A percentile compares a stretch with the other conserved stretches of the same genome.
phyloP scores from a whole-genome alignment of 495 filamentous ascomycete genomes.

The Aspergillus bridgeri region DNA sequence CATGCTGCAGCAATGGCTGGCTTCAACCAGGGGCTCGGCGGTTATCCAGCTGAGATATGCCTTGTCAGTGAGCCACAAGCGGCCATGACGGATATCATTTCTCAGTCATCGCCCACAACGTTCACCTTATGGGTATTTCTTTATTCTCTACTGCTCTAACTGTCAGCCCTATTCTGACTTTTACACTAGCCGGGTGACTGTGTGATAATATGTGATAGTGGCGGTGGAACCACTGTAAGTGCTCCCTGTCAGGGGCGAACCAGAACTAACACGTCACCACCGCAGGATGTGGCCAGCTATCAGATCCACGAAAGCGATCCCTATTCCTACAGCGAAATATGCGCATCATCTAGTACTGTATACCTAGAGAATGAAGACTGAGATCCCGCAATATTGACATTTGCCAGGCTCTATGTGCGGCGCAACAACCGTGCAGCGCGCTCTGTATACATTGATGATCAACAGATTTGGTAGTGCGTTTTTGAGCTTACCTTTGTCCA shows the following conservation, averaged over 20 bases:
- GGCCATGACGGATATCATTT: not conserved
- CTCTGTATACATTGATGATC: not conserved
- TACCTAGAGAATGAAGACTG: not conserved
- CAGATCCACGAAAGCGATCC: not conserved
- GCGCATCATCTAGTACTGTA: not conserved
- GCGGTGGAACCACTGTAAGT: not conserved
- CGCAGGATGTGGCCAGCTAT: not conserved
- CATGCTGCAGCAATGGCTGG: not conserved
- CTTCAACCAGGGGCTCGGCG: not conserved
- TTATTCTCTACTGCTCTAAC: not conserved
- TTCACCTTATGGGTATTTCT: not conserved
- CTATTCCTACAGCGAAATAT: not conserved
- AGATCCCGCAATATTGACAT: not conserved
- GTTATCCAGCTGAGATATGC: not conserved
- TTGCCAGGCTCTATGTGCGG: not conserved
- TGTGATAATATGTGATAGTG: not conserved
- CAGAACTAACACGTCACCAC: not conserved
- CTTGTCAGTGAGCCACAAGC: not conserved
- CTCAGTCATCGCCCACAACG: not conserved
- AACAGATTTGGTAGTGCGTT: not conserved
- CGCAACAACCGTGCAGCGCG: not conserved
- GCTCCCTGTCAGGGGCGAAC: not conserved
- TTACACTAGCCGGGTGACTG: not conserved
- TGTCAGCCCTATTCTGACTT: not conserved
- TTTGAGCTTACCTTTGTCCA: not conserved